Percentiles rank a stretch among this genome's conserved stretches.
phyloP scores from a whole-genome alignment of 2,329 filamentous ascomycete species.

The Orbilia blumenaviensis region DNA sequence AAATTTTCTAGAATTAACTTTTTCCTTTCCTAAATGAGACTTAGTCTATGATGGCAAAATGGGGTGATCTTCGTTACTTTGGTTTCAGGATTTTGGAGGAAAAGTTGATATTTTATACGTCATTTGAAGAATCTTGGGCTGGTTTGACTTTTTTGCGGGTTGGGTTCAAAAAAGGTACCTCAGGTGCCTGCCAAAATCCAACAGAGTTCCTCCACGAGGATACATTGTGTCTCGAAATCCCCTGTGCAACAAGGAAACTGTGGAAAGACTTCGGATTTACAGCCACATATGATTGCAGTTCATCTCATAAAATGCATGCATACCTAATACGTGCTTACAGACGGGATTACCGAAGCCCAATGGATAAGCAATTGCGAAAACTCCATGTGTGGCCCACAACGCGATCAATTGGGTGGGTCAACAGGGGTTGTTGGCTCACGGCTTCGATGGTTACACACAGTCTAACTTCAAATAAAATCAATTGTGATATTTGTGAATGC shows the following conservation, averaged over 20 bases:
- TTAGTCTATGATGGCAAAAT: constrained; percentile 1
- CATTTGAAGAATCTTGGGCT: constrained; percentile 23
- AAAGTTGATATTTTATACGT: constrained; percentile 1
- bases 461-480: too few species aligned
- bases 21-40: not conserved
- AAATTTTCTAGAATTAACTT: constrained; percentile 42
- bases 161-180: not conserved
- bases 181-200: not conserved
- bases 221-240: not conserved
- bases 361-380: not conserved
- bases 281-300: constrained; percentile 37
- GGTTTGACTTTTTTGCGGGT: not conserved
- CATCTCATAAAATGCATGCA: too few species aligned
- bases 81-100: constrained; percentile 12
- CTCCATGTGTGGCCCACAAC: too few species aligned
- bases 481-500: too few species aligned
- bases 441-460: too few species aligned
- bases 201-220: constrained; percentile 31
- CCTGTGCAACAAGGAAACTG: not conserved
- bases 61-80: not conserved
- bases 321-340: too few species aligned
- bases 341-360: constrained; percentile 11
- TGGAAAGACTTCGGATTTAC: constrained; percentile 4
- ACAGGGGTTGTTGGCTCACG: too few species aligned
- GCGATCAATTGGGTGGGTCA: too few species aligned